phyloP scores from a whole-genome alignment of 2,329 filamentous ascomycete species.

The Thelonectria blattea region DNA sequence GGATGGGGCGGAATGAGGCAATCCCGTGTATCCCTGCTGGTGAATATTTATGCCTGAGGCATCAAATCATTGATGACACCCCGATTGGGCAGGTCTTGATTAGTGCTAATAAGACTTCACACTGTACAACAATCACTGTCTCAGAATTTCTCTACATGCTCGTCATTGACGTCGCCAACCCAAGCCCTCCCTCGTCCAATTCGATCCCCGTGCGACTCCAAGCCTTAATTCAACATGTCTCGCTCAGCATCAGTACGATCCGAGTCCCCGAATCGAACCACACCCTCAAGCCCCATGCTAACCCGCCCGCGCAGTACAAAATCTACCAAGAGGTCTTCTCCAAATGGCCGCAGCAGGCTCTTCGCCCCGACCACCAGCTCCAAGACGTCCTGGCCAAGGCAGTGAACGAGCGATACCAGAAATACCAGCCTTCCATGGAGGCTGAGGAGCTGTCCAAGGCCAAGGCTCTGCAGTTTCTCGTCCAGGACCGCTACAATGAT shows the following conservation, averaged over 20 bases:
- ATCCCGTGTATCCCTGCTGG: too few species aligned
- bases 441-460: constrained; percentile 60
- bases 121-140: constrained; percentile 16
- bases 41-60: constrained; percentile 5
- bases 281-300: not conserved
- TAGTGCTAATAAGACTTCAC: not conserved
- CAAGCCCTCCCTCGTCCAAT: not conserved
- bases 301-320: constrained; percentile 38
- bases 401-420: constrained; percentile 45
- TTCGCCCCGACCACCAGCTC: constrained; percentile 68
- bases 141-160: constrained; percentile 32
- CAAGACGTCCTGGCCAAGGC: constrained; percentile 57
- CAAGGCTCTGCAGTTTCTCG: constrained; percentile 64
- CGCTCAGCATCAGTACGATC: constrained; percentile 42
- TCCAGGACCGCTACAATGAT: constrained; percentile 64
- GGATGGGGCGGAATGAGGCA: too few species aligned
- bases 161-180: constrained; percentile 35
- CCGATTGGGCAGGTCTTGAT: not conserved
- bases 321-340: constrained; percentile 49
- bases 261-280: not conserved
- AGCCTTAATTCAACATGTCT: constrained; percentile 40
- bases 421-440: constrained; percentile 47
- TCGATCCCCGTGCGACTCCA: constrained; percentile 9
- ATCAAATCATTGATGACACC: not conserved
- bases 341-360: constrained; percentile 68